phyloP scores from a whole-genome alignment of 2,329 filamentous ascomycete genomes.

The Microdochium paspali region DNA sequence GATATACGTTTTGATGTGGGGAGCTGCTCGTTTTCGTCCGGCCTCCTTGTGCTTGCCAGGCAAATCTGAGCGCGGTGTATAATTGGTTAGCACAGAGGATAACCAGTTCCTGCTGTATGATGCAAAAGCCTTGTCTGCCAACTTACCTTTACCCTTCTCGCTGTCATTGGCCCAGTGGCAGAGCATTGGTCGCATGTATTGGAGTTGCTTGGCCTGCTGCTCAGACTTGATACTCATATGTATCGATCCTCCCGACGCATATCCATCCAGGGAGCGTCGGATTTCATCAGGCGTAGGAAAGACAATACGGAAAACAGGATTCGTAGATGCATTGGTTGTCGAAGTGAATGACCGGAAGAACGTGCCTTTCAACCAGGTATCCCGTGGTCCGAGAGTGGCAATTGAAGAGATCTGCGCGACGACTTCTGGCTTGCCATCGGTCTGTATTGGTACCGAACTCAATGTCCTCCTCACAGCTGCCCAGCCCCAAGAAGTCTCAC shows the following conservation, averaged over 20 bases:
- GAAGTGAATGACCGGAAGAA: constrained; percentile 38
- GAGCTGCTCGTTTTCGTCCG: constrained; percentile 61
- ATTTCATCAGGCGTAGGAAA: constrained; percentile 79
- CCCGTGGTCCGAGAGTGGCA: constrained; percentile 62
- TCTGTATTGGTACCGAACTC: constrained; percentile 35
- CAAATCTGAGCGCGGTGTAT: background rate
- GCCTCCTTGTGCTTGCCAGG: constrained; percentile 28
- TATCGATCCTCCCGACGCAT: constrained; percentile 67
- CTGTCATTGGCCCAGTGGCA: constrained; percentile 67
- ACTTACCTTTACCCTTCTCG: constrained; percentile 21
- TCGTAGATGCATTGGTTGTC: constrained; percentile 8
- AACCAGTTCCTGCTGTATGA: too few species aligned
- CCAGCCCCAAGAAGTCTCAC: constrained; percentile 66
- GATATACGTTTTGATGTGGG: constrained; percentile 86
- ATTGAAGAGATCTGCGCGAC: constrained; percentile 70
- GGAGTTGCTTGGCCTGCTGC: constrained; percentile 64
- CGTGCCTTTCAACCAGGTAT: constrained; percentile 62
- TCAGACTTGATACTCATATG: constrained; percentile 67
- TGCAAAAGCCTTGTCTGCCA: too few species aligned
- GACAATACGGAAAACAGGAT: constrained; percentile 57
- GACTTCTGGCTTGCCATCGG: constrained; percentile 31
- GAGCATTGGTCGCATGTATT: constrained; percentile 60
- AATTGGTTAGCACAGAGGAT: background rate
- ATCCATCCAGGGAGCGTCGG: constrained; percentile 66
- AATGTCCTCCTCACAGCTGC: constrained; percentile 54